These are phyloP conservation scores for Dictyostelium purpureum DNA, from an alignment of 78 protist genomes.

Conservation along the genomic window DNA sequence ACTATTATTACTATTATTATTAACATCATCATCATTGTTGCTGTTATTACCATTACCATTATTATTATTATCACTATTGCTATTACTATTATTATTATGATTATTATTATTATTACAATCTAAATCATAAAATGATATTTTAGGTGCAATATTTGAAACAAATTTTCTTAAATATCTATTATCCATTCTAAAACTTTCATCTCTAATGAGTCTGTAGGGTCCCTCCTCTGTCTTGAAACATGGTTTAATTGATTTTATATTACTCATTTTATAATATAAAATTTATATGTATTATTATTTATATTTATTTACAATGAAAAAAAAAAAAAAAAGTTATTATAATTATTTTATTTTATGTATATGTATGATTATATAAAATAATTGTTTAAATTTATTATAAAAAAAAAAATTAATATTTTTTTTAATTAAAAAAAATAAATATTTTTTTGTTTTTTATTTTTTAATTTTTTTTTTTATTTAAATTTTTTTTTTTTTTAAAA, in stretches of 20 bases:
- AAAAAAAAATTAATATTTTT: background rate
- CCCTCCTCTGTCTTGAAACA: conserved; percentile 51
- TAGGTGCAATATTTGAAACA: background rate
- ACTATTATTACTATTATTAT: background rate
- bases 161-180: background rate
- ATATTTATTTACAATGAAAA: background rate
- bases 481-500: background rate
- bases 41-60: background rate
- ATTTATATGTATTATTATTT: background rate
- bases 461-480: background rate
- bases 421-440: background rate
- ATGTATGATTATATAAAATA: background rate
- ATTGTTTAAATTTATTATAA: background rate
- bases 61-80: background rate
- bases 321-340: too few species aligned
- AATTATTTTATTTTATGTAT: background rate
- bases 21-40: background rate
- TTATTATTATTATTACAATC: too few species aligned
- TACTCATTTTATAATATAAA: background rate
- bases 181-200: background rate
- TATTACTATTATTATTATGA: background rate
- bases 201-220: conserved; percentile 36
- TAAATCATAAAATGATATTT: background rate
- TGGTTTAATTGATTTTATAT: conserved; percentile 59
- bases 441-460: background rate